Percentiles rank a stretch among this genome's conserved stretches.
These are phyloP conservation scores for Phytophthora lateralis DNA, from an alignment of 352 stramenopile species.

Conservation along the genomic window DNA sequence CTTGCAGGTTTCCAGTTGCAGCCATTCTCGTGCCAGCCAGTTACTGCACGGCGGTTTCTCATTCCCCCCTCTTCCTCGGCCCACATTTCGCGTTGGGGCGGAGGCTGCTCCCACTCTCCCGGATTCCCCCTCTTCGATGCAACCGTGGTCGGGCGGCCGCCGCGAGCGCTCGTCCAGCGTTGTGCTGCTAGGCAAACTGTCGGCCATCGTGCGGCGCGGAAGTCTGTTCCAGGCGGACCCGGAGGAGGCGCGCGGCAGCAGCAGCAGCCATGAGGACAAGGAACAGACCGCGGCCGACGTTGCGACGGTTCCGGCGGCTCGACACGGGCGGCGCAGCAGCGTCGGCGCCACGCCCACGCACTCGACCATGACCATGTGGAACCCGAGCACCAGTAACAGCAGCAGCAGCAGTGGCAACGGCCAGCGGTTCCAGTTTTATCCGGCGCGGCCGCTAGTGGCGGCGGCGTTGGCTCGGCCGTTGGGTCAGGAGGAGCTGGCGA, in stretches of 20 bases:
- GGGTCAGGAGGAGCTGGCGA: constrained; percentile 29
- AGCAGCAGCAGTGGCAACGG: constrained; percentile 6
- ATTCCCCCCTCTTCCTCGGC: background rate
- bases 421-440: constrained; percentile 46
- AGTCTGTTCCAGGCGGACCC: constrained; percentile 39
- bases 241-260: constrained; percentile 31
- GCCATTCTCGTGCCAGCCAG: constrained; percentile 2
- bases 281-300: constrained; percentile 13
- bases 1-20: background rate
- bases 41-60: constrained; percentile 33
- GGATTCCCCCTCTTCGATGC: constrained; percentile 23
- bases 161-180: constrained; percentile 46
- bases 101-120: constrained; percentile 20
- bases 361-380: constrained; percentile 35
- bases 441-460: constrained; percentile 28
- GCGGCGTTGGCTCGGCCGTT: constrained; percentile 34
- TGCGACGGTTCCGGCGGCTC: background rate
- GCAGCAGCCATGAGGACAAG: constrained; percentile 24
- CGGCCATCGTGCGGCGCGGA: constrained; percentile 51
- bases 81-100: constrained; percentile 1
- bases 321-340: constrained; percentile 13
- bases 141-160: constrained; percentile 36
- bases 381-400: constrained; percentile 12
- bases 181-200: constrained; percentile 53
- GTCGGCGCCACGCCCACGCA: constrained; percentile 20